Percentiles rank a stretch among this genome's conserved stretches.
Evolutionary conservation across 768 basidiomycete species (phyloP).

Genomic region (Thelephora ganbajun): DNA sequence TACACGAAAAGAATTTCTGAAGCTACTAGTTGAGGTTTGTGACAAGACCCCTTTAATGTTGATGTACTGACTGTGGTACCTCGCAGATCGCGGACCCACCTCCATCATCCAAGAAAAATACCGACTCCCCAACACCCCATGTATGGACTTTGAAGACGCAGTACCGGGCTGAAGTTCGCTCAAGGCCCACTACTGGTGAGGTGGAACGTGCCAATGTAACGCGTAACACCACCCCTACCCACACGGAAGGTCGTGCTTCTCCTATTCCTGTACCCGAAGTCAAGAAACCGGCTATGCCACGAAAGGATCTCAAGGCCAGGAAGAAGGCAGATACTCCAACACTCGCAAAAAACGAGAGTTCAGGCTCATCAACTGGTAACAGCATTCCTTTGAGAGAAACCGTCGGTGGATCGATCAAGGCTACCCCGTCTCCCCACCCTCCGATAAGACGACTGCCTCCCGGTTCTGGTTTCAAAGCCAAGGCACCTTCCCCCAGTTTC

Average conservation of each 20-base stretch:
- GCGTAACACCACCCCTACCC: neutral
- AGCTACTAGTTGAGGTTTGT: slow-evolving; percentile 37
- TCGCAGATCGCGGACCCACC: slow-evolving; percentile 37
- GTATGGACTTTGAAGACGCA: slow-evolving; percentile 40
- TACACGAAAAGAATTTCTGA: slow-evolving; percentile 27
- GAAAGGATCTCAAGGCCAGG: slow-evolving; percentile 13
- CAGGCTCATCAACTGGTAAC: slow-evolving; percentile 14
- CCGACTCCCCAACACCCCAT: slow-evolving; percentile 21
- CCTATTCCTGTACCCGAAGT: slow-evolving; percentile 11
- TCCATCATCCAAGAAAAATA: slow-evolving; percentile 18
- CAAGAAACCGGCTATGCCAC: slow-evolving; percentile 31
- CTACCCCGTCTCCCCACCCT: slow-evolving; percentile 6
- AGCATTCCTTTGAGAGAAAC: neutral
- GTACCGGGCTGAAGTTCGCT: slow-evolving; percentile 58
- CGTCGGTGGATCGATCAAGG: slow-evolving; percentile 13
- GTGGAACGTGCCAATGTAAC: slow-evolving; percentile 34
- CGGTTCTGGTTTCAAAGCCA: slow-evolving; percentile 34
- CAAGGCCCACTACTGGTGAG: slow-evolving; percentile 39
- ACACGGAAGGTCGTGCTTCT: neutral
- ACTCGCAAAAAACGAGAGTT: slow-evolving; percentile 33
- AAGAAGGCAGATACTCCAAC: slow-evolving; percentile 15
- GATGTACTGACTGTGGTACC: neutral
- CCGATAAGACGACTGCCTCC: slow-evolving; percentile 14
- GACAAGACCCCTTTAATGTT: neutral
- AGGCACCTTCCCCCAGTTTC: slow-evolving; percentile 13